Evolutionary conservation across 1,284 basidiomycete genomes (phyloP).

Genomic region (Trichosporon sp.): DNA sequence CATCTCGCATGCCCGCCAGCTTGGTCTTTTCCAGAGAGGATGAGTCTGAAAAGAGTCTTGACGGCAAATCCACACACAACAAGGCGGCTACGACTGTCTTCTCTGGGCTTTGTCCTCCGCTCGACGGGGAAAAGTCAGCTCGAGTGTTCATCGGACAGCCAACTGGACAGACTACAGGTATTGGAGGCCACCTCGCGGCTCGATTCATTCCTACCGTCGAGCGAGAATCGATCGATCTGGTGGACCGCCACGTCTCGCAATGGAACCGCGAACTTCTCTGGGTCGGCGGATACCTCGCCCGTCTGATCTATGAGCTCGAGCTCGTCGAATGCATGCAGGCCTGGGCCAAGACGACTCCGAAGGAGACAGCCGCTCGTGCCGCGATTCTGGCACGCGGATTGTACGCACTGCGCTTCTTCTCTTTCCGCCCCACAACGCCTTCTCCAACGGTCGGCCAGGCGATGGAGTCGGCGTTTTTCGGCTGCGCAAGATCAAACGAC

Average conservation of each 20-base stretch:
- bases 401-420: slow-evolving; percentile 84
- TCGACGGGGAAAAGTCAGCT: slow-evolving; percentile 56
- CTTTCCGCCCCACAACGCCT: slow-evolving; percentile 79
- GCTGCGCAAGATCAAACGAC: slow-evolving; percentile 51
- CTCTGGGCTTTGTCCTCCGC: slow-evolving; percentile 72
- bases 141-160: slow-evolving; percentile 45
- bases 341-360: slow-evolving; percentile 40
- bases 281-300: slow-evolving; percentile 69
- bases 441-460: slow-evolving; percentile 73
- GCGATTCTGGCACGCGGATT: slow-evolving; percentile 59
- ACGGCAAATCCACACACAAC: slow-evolving; percentile 58
- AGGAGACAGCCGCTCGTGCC: slow-evolving; percentile 57
- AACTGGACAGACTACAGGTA: slow-evolving; percentile 83
- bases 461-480: slow-evolving; percentile 78
- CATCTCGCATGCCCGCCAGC: slow-evolving; percentile 67
- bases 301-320: slow-evolving; percentile 83
- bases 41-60: slow-evolving; percentile 60
- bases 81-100: slow-evolving; percentile 67
- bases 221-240: slow-evolving; percentile 85
- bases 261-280: slow-evolving; percentile 78
- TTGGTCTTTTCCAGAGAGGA: slow-evolving; percentile 90
- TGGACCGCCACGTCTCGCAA: slow-evolving; percentile 53
- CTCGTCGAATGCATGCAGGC: slow-evolving; percentile 50
- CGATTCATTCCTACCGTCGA: slow-evolving; percentile 97
- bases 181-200: slow-evolving; percentile 84